Conservation (phyloP, 1,284 basidiomycete species). For the Jaminaea rosea region DNA sequence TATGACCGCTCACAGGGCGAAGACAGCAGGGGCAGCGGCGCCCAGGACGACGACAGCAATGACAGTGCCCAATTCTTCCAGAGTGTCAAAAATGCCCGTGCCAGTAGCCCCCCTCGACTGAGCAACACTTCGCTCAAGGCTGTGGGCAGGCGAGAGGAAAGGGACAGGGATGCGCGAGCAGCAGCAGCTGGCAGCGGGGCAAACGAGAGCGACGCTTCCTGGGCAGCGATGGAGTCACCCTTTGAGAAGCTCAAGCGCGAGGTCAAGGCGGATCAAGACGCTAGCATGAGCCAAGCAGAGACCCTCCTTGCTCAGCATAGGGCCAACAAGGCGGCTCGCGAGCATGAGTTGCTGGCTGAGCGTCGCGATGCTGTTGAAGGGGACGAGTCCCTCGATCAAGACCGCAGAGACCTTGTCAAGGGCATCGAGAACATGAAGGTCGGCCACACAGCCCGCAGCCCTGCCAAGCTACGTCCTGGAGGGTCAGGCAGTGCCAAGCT, state of each 20-base stretch:
- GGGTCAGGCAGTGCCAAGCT: conserved; percentile 17
- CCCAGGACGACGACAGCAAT: conserved; percentile 9
- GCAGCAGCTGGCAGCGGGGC: conserved; percentile 12
- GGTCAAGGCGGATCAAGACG: conserved; percentile 54
- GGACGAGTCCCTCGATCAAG: not conserved
- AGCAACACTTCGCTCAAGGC: not conserved
- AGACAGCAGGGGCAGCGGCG: not conserved
- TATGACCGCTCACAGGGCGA: not conserved
- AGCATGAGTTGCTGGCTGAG: not conserved
- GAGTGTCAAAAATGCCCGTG: not conserved
- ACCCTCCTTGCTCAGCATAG: not conserved
- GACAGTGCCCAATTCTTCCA: conserved; percentile 7
- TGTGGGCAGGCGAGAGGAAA: too few relatives aligned
- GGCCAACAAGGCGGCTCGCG: not conserved
- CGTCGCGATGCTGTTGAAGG: not conserved
- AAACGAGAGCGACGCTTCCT: conserved; percentile 8
- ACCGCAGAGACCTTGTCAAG: not conserved
- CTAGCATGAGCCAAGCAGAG: conserved; percentile 5
- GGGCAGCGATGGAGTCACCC: conserved; percentile 58
- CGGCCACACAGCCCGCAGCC: conserved; percentile 4
- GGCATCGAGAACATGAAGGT: conserved; percentile 1
- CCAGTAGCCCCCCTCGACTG: not conserved
- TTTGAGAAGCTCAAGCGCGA: conserved; percentile 64
- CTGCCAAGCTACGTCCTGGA: not conserved
- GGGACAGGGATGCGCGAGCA: too few relatives aligned